Percentiles rank a stretch among this genome's conserved stretches.
phyloP scores from a whole-genome alignment of 2,329 filamentous ascomycete species.

The Akanthomyces lecanii region DNA sequence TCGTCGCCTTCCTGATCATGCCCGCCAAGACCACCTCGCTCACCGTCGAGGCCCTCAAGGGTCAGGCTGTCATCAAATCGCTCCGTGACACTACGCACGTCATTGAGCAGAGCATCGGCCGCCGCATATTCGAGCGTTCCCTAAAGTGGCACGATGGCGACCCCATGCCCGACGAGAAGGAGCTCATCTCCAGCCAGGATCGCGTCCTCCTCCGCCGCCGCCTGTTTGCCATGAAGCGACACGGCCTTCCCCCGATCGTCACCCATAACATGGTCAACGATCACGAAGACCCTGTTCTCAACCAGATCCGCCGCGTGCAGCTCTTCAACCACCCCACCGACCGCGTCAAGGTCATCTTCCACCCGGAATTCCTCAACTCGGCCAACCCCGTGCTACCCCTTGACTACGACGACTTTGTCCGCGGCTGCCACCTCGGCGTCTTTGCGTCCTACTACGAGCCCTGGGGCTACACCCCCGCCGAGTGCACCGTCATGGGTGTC shows the following conservation, averaged over 20 bases:
- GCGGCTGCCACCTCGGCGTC: constrained; percentile 90
- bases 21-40: constrained; percentile 92
- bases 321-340: constrained; percentile 95
- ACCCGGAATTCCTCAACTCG: constrained; percentile 95
- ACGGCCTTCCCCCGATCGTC: constrained; percentile 86
- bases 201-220: constrained; percentile 87
- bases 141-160: constrained; percentile 95
- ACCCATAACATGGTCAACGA: constrained; percentile 99
- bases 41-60: constrained; percentile 92
- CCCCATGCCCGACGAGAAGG: constrained; percentile 91
- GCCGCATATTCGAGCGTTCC: constrained; percentile 90
- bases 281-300: constrained; percentile 85
- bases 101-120: constrained; percentile 88
- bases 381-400: constrained; percentile 91
- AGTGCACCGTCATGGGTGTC: constrained; percentile 98
- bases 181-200: constrained; percentile 86
- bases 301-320: constrained; percentile 92
- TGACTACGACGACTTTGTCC: constrained; percentile 98
- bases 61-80: constrained; percentile 96
- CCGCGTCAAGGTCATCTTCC: constrained; percentile 96
- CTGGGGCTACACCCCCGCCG: constrained; percentile 97
- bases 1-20: constrained; percentile 98
- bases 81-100: constrained; percentile 87
- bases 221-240: constrained; percentile 94
- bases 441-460: constrained; percentile 99